Evolutionary conservation across 2,329 filamentous ascomycete species (phyloP), one percentile per base, ranked within the genome.

Genomic region (Fonsecaea monophora): DNA sequence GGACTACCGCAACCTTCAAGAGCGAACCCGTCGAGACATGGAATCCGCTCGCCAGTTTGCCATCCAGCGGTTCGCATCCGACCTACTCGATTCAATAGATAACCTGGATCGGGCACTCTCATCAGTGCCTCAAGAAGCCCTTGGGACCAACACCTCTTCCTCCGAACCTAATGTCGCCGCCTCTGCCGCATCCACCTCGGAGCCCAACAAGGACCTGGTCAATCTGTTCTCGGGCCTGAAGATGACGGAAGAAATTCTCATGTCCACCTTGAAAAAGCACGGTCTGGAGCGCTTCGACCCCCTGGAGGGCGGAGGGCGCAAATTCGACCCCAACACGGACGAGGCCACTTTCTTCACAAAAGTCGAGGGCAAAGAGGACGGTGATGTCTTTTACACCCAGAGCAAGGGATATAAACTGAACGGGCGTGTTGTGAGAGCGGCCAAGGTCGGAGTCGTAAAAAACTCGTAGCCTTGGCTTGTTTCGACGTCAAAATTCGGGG

Each of bases 1-100:
- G 81, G 95, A 99, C 76, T 98, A 96, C 87, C 92, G 92, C 78
- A 99, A 98, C 83, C 91, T 99, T 60, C 94, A 98, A 83, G 92
- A 97, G 77, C 92, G 95, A 77, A 96, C 92, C 53, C 87, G 90
- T 79, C 92, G 95, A 77, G 95, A 99, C 73, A 90, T 96, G 78
- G 92, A 95, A 80, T 82, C 87, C 21, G 92, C 94, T 21, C 90
- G 90, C 74, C 92, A 96, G 81, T 99, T 97, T 75, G 95, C 94
- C 75, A 95, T 99, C 76, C 92, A 97, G 78, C 83, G 90, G 73
- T 98, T 99, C 82, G 92, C 94, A 76, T 91, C 92, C 80, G 95
- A 99, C 81, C 89, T 99, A 54, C 88, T 98, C 73, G 95, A 99
- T 79, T 92, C 88, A 76, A 89, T 99, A 76, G 95, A 99, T 82